Percentiles rank a stretch among this genome's conserved stretches.
Evolutionary conservation across 768 basidiomycete species (phyloP).

Genomic region (Xerocomellus intermedius): DNA sequence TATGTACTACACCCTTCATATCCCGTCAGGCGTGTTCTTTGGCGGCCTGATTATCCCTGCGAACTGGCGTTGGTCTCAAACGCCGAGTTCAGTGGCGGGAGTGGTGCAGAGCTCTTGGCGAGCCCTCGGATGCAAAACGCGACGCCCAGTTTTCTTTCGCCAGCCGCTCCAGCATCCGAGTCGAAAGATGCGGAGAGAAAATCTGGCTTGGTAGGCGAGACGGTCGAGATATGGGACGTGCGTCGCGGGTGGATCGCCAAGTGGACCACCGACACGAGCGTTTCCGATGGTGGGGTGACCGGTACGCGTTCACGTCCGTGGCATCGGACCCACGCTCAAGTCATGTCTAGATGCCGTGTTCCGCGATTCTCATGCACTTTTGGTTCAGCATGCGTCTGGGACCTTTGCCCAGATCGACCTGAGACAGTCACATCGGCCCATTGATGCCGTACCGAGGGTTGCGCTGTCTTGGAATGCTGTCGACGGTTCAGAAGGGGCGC

Average conservation of each 20-base stretch:
- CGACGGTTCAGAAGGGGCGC: slow-evolving; percentile 43
- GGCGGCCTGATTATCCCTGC: slow-evolving; percentile 76
- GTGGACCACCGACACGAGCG: slow-evolving; percentile 68
- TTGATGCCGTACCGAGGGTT: slow-evolving; percentile 65
- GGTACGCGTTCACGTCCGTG: slow-evolving; percentile 44
- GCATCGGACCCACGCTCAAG: neutral
- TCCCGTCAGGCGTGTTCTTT: slow-evolving; percentile 69
- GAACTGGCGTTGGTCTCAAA: slow-evolving; percentile 76
- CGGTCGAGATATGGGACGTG: slow-evolving; percentile 86
- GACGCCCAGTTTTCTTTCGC: slow-evolving; percentile 21
- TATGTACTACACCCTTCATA: slow-evolving; percentile 76
- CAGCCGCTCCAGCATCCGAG: slow-evolving; percentile 8
- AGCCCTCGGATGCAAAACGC: slow-evolving; percentile 29
- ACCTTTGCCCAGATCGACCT: slow-evolving; percentile 79
- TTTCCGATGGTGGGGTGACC: slow-evolving; percentile 69
- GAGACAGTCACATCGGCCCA: slow-evolving; percentile 56
- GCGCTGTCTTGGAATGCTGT: slow-evolving; percentile 61
- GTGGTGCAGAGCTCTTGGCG: slow-evolving; percentile 22
- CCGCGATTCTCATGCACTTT: slow-evolving; percentile 66
- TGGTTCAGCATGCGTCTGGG: slow-evolving; percentile 73
- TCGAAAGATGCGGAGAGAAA: slow-evolving; percentile 18
- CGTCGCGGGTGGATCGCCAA: slow-evolving; percentile 79
- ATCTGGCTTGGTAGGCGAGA: slow-evolving; percentile 41
- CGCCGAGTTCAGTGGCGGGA: slow-evolving; percentile 45
- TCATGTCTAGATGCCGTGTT: slow-evolving; percentile 58